phyloP scores from a whole-genome alignment of 805 yeast genomes.

The Suhomyces vadensis region DNA sequence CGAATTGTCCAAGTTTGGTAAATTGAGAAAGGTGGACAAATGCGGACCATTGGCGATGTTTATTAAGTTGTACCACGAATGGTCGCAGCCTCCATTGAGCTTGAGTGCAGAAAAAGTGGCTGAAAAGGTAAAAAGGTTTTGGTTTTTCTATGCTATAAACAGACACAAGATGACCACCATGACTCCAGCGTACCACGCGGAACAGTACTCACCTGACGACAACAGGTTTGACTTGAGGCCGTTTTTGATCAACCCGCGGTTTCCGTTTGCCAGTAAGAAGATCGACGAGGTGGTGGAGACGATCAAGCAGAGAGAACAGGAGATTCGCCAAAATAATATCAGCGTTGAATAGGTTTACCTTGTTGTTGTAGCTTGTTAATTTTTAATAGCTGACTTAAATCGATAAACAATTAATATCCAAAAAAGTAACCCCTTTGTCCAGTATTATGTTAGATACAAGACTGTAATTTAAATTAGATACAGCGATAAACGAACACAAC shows the following conservation, averaged over 20 bases:
- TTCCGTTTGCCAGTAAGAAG: slow-evolving; percentile 85
- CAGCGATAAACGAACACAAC: no score
- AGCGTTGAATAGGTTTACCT: slow-evolving; percentile 44
- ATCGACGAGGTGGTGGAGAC: slow-evolving; percentile 75
- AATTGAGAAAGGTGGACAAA: slow-evolving; percentile 85
- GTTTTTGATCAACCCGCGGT: slow-evolving; percentile 87
- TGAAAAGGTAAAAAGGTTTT: slow-evolving; percentile 87
- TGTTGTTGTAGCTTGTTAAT: background rate
- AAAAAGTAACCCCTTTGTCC: background rate
- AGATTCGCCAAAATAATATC: slow-evolving; percentile 28
- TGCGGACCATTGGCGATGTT: slow-evolving; percentile 98
- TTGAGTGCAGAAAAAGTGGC: slow-evolving; percentile 84
- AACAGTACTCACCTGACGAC: slow-evolving; percentile 97
- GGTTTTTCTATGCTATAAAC: slow-evolving; percentile 90
- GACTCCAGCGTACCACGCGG: slow-evolving; percentile 97
- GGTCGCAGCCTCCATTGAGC: slow-evolving; percentile 71
- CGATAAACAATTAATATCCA: background rate
- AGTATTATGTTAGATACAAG: background rate
- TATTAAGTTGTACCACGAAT: slow-evolving; percentile 81
- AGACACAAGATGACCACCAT: slow-evolving; percentile 97
- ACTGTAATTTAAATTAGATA: background rate
- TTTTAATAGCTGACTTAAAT: no score
- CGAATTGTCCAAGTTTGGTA: slow-evolving; percentile 88
- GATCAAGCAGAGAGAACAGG: slow-evolving; percentile 45
- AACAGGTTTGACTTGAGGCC: slow-evolving; percentile 95